phyloP scores from a whole-genome alignment of 805 yeast species.

The Suhomyces sp. region DNA sequence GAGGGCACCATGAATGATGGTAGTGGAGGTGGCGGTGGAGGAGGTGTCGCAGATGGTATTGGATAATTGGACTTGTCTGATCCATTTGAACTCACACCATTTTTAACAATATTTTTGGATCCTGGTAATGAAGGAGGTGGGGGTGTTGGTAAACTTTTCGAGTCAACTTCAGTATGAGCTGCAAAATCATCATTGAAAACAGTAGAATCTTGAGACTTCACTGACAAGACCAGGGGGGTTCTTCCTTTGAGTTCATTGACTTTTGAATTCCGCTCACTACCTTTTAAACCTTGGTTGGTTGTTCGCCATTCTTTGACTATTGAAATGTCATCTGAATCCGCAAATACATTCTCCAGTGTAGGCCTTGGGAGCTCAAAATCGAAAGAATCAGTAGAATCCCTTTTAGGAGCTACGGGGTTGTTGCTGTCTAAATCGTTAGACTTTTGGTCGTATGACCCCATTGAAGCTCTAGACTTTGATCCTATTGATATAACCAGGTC shows the following conservation, averaged over 20 bases:
- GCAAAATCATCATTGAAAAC: not conserved
- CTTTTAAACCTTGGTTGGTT: not conserved
- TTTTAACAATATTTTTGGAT: too few species aligned
- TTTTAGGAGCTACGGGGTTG: constrained; percentile 1
- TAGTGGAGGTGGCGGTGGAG: constrained; percentile 2
- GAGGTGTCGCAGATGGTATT: too few species aligned
- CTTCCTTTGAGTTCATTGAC: not conserved
- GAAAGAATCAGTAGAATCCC: not conserved
- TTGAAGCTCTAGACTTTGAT: too few species aligned
- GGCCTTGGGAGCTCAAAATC: too few species aligned
- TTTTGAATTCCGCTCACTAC: not conserved
- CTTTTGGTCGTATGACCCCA: too few species aligned
- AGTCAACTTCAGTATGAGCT: too few species aligned
- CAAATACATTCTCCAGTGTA: constrained; percentile 3
- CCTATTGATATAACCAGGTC: too few species aligned
- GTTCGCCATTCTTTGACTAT: constrained; percentile 9
- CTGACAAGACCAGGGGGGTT: not conserved
- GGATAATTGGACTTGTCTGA: too few species aligned
- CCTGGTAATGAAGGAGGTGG: too few species aligned
- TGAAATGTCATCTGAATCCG: constrained; percentile 11
- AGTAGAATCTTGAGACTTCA: not conserved
- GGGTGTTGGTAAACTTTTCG: too few species aligned
- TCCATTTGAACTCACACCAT: too few species aligned
- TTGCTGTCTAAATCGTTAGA: too few species aligned
- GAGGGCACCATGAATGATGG: not conserved